Percentiles rank a stretch among this genome's conserved stretches.
phyloP scores from a whole-genome alignment of 768 basidiomycete genomes.

The Suillus plorans region DNA sequence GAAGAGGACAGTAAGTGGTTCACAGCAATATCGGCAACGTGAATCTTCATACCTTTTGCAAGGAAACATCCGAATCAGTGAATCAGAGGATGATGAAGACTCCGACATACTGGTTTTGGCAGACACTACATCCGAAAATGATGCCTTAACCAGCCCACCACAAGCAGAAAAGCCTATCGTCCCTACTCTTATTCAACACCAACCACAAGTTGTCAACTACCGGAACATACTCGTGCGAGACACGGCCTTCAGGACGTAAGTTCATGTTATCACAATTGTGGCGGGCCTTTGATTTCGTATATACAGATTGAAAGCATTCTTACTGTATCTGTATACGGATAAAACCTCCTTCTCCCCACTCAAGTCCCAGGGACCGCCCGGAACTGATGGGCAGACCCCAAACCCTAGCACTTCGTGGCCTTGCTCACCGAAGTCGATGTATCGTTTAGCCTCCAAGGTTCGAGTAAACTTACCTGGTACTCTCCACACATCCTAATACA shows the following conservation, averaged over 20 bases:
- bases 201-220: slow-evolving; percentile 16
- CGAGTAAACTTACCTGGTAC: not conserved
- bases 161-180: slow-evolving; percentile 6
- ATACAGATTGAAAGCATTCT: slow-evolving; percentile 36
- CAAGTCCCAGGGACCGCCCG: slow-evolving; percentile 15
- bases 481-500: not conserved
- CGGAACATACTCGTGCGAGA: slow-evolving; percentile 25
- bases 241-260: slow-evolving; percentile 29
- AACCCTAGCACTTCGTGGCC: slow-evolving; percentile 3
- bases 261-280: not conserved
- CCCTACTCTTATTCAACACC: not conserved
- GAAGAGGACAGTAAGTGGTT: not conserved
- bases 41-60: not conserved
- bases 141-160: not conserved
- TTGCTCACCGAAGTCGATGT: slow-evolving; percentile 47
- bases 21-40: not conserved
- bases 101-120: not conserved
- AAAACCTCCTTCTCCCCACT: slow-evolving; percentile 33
- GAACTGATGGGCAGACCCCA: not conserved
- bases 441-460: slow-evolving; percentile 39
- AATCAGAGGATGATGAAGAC: slow-evolving; percentile 2
- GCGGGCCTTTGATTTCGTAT: not conserved
- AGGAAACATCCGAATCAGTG: slow-evolving; percentile 15
- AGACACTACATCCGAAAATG: slow-evolving; percentile 4
- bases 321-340: slow-evolving; percentile 41